phyloP scores from a whole-genome alignment of 2,329 filamentous ascomycete species.

The Coccinonectria pachysandricola region DNA sequence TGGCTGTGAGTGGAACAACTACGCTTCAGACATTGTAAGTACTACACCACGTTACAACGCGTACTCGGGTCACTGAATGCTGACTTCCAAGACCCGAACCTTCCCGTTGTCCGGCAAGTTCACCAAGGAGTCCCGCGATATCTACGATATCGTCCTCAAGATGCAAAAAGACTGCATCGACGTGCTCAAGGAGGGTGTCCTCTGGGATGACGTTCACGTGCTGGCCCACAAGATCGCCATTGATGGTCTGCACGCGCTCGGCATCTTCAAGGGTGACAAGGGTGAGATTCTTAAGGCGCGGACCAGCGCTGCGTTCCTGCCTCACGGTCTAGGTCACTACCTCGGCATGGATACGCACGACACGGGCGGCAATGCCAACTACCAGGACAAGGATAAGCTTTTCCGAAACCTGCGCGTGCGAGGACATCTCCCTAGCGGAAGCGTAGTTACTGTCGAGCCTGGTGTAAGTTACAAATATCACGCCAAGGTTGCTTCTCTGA shows the following conservation, averaged over 20 bases:
- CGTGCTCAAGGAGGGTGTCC: conserved; percentile 60
- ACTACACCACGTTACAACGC: too few species aligned
- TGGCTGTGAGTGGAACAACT: conserved; percentile 65
- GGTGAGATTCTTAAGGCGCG: conserved; percentile 67
- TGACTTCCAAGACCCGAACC: conserved; percentile 55
- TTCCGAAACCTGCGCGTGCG: conserved; percentile 81
- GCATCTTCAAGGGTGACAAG: conserved; percentile 58
- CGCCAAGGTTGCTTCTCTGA: background rate
- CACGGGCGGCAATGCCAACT: conserved; percentile 67
- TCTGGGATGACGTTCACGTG: conserved; percentile 74
- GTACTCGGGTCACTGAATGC: conserved; percentile 6
- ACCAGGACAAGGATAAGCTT: conserved; percentile 68
- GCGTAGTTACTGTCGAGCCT: conserved; percentile 90
- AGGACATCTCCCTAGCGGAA: conserved; percentile 61
- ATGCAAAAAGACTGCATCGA: conserved; percentile 78
- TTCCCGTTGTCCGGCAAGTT: conserved; percentile 72
- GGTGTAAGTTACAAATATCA: conserved; percentile 45
- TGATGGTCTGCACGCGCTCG: conserved; percentile 63
- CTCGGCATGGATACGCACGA: conserved; percentile 91
- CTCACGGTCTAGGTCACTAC: conserved; percentile 85
- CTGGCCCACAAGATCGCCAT: conserved; percentile 75
- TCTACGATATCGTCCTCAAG: conserved; percentile 73
- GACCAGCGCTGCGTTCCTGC: conserved; percentile 84
- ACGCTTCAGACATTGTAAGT: conserved; percentile 56
- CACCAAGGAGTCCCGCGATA: conserved; percentile 56